A percentile compares a stretch with the other conserved stretches of the same genome.
Evolutionary conservation across 192 early-diverging fungal genomes (phyloP).

Genomic region (Coemansia sp.): DNA sequence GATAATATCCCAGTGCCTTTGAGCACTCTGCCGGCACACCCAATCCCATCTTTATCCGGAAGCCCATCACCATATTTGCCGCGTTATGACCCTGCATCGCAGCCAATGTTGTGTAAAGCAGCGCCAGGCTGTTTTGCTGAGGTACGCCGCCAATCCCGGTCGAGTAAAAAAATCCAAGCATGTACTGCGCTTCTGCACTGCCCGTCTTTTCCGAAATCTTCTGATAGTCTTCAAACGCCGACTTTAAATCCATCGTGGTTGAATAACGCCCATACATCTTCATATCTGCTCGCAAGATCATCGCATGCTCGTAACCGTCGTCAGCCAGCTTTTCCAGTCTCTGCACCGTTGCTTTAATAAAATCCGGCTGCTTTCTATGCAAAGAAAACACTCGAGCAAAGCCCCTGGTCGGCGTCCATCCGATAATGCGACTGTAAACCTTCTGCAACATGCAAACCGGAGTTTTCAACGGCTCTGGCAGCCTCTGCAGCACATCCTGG

Average conservation of each 20-base stretch:
- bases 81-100: conserved; percentile 70
- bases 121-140: conserved; percentile 55
- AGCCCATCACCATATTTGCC: conserved; percentile 84
- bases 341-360: conserved; percentile 16
- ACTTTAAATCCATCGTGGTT: conserved; percentile 56
- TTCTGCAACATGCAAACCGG: neutral
- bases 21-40: conserved; percentile 78
- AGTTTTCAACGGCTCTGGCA: neutral
- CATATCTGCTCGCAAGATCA: conserved; percentile 71
- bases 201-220: conserved; percentile 66
- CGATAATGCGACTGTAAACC: neutral
- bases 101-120: conserved; percentile 82
- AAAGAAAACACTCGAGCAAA: neutral
- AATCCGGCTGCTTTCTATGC: conserved; percentile 5
- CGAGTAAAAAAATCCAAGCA: conserved; percentile 88
- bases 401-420: neutral
- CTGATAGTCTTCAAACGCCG: conserved; percentile 68
- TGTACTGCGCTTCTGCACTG: conserved; percentile 83
- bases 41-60: conserved; percentile 79
- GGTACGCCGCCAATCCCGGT: conserved; percentile 73
- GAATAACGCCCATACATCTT: conserved; percentile 69
- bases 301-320: conserved; percentile 57
- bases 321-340: conserved; percentile 17
- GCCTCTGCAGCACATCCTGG: neutral
- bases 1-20: conserved; percentile 78